Evolutionary conservation across 306 rosid genomes (phyloP).

Genomic region (Quercus glauca): DNA sequence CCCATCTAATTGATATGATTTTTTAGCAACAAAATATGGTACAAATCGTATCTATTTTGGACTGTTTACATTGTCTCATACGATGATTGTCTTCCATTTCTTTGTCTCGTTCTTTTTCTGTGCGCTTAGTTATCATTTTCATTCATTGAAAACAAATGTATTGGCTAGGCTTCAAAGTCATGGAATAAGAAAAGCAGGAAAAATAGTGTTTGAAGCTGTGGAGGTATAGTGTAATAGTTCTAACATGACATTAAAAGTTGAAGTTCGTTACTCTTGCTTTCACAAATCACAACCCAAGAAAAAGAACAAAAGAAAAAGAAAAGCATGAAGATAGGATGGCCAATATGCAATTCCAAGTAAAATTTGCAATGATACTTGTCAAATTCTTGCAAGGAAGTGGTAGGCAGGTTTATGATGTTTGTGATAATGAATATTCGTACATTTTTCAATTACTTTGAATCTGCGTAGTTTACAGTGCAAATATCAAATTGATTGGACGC

Average conservation of each 20-base stretch:
- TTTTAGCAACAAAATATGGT: too few species aligned
- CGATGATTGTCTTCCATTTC: background rate
- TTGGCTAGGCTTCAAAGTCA: background rate
- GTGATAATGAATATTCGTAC: background rate
- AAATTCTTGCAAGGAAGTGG: background rate
- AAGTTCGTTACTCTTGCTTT: slow-evolving; percentile 2
- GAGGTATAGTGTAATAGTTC: background rate
- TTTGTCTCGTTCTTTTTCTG: background rate
- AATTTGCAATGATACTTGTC: background rate
- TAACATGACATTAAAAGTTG: background rate
- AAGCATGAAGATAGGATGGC: background rate
- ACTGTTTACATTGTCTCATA: background rate
- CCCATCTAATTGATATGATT: too few species aligned
- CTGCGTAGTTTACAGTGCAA: background rate
- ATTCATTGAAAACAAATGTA: too few species aligned
- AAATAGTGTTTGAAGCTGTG: background rate
- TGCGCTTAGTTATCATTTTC: background rate
- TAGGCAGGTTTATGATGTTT: background rate
- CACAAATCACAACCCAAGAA: too few species aligned
- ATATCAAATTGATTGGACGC: slow-evolving; percentile 3
- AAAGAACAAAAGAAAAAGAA: background rate
- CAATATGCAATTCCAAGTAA: background rate
- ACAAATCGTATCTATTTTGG: too few species aligned
- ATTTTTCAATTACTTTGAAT: background rate
- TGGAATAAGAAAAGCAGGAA: background rate